Evolutionary conservation across 2,329 filamentous ascomycete genomes (phyloP).

Genomic region (Scedosporium aurantiacum): DNA sequence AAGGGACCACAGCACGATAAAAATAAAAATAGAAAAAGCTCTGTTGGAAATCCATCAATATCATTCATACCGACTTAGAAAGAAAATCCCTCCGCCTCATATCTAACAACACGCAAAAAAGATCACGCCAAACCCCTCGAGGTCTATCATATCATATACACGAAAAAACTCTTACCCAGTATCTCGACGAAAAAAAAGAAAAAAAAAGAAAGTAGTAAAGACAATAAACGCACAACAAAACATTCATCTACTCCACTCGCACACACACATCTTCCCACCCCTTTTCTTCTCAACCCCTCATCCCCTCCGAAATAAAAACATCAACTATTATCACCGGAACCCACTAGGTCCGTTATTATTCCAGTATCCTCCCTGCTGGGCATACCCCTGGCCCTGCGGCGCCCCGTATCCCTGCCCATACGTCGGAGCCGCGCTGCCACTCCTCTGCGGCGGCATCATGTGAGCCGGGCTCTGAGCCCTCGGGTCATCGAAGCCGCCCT

Average conservation of each 20-base stretch:
- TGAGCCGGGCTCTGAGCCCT: not conserved
- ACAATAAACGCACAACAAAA: not conserved
- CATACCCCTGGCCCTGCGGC: not conserved
- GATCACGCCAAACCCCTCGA: not conserved
- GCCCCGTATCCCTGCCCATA: not conserved
- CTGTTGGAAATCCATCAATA: not conserved
- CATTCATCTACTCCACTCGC: not conserved
- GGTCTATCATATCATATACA: not conserved
- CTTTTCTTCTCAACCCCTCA: not conserved
- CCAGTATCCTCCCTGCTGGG: constrained; percentile 1
- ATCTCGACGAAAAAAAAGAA: not conserved
- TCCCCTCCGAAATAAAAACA: not conserved
- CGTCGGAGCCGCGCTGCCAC: not conserved
- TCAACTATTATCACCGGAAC: not conserved
- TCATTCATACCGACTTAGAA: not conserved
- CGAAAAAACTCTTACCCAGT: not conserved
- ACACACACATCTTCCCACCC: not conserved
- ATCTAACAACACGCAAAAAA: not conserved
- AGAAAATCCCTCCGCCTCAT: not conserved
- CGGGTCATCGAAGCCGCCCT: not conserved
- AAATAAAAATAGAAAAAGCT: too few species aligned
- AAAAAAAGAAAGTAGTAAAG: not conserved
- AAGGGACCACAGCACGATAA: too few species aligned
- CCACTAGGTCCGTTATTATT: not conserved
- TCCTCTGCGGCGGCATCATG: not conserved